These are phyloP conservation scores for Candida xiaguanensis DNA, from an alignment of 805 yeast species.

Conservation along the genomic window DNA sequence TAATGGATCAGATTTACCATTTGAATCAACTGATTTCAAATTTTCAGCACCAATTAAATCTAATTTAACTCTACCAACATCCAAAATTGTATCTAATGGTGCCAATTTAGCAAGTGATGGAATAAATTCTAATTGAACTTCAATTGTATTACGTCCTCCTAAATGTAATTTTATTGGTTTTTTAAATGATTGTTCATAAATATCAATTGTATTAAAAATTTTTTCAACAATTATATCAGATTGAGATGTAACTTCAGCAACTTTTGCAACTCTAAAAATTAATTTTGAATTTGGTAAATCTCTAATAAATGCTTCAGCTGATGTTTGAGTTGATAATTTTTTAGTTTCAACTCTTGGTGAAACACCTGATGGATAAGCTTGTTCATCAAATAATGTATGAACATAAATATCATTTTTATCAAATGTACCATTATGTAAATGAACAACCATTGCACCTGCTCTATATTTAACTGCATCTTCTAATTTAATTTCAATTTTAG, in stretches of 20 bases:
- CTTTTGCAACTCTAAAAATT: constrained; percentile 55
- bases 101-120: constrained; percentile 57
- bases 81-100: constrained; percentile 57
- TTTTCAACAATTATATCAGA: constrained; percentile 52
- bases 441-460: constrained; percentile 61
- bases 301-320: constrained; percentile 61
- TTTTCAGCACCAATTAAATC: constrained; percentile 54
- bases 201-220: constrained; percentile 46
- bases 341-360: constrained; percentile 48
- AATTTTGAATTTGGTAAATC: constrained; percentile 62
- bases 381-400: constrained; percentile 65
- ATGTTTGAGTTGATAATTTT: constrained; percentile 39
- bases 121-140: constrained; percentile 53
- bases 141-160: constrained; percentile 35
- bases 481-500: constrained; percentile 45
- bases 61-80: constrained; percentile 61
- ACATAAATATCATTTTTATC: constrained; percentile 47
- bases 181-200: constrained; percentile 48
- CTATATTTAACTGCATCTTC: constrained; percentile 52
- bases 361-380: constrained; percentile 53
- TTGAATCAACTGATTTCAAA: constrained; percentile 58
- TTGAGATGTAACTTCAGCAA: constrained; percentile 41
- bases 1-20: constrained; percentile 78
- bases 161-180: constrained; percentile 46
- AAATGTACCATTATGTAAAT: constrained; percentile 48